Evolutionary conservation across 2,329 filamentous ascomycete genomes (phyloP).

Genomic region (Sporothrix curviconia): DNA sequence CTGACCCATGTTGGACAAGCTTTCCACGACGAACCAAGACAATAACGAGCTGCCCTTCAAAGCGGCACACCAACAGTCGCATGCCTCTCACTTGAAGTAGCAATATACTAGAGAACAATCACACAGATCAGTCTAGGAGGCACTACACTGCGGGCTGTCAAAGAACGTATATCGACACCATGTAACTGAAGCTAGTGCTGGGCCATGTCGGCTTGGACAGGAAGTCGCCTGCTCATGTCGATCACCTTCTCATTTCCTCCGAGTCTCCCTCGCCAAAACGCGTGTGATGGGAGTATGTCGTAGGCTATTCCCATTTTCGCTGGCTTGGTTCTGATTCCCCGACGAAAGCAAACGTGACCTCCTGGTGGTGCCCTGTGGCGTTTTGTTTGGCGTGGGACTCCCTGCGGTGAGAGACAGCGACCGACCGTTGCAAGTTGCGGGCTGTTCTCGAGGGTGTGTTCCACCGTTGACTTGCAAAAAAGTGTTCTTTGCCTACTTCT

Average conservation of each 20-base stretch:
- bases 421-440: too few relatives aligned
- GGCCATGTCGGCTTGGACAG: too few relatives aligned
- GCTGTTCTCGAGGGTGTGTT: too few relatives aligned
- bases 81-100: too few relatives aligned
- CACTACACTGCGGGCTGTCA: not conserved
- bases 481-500: too few relatives aligned
- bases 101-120: too few relatives aligned
- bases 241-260: not conserved
- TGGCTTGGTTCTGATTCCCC: not conserved
- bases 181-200: not conserved
- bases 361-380: not conserved
- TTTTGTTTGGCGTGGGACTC: not conserved
- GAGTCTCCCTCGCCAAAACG: not conserved
- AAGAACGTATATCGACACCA: not conserved
- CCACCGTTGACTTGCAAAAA: too few relatives aligned
- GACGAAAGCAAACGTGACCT: constrained; percentile 4
- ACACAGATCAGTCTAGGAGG: too few relatives aligned
- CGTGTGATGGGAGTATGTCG: not conserved
- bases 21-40: too few relatives aligned
- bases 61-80: too few relatives aligned
- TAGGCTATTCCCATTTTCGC: not conserved
- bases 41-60: too few relatives aligned
- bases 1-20: too few relatives aligned
- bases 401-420: not conserved
- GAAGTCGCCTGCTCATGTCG: not conserved